A percentile compares a stretch with the other conserved stretches of the same genome.
These are phyloP conservation scores for Euphorbia corollata DNA, from an alignment of 441 rosid genomes.

Conservation along the genomic window DNA sequence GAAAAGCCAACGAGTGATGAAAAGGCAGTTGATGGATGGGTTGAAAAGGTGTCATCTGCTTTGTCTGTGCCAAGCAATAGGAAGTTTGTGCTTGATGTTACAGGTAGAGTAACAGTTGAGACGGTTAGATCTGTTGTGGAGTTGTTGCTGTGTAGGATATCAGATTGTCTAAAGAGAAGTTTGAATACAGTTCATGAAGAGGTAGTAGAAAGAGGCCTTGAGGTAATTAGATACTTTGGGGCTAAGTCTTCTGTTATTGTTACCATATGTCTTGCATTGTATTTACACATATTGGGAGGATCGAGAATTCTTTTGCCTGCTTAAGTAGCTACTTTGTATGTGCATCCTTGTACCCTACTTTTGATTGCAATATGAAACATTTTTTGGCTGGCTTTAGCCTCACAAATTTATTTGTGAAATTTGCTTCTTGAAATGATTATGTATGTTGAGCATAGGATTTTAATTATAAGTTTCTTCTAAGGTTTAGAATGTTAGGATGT, in stretches of 20 bases:
- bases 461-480: not conserved
- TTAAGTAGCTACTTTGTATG: slow-evolving; percentile 25
- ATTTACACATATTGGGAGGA: slow-evolving; percentile 53
- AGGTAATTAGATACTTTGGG: slow-evolving; percentile 53
- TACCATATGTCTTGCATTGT: slow-evolving; percentile 67
- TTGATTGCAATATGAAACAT: slow-evolving; percentile 16
- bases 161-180: slow-evolving; percentile 48
- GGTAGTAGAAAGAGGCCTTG: slow-evolving; percentile 53
- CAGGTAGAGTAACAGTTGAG: slow-evolving; percentile 81
- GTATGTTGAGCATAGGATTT: not conserved
- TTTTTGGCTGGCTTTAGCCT: slow-evolving; percentile 11
- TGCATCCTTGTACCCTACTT: slow-evolving; percentile 15
- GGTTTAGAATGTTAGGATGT: not conserved
- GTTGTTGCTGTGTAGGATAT: slow-evolving; percentile 50
- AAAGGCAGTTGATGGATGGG: slow-evolving; percentile 45
- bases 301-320: slow-evolving; percentile 43
- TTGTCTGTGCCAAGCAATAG: slow-evolving; percentile 68
- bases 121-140: slow-evolving; percentile 55
- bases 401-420: slow-evolving; percentile 7
- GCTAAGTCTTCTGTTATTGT: slow-evolving; percentile 65
- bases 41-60: slow-evolving; percentile 44
- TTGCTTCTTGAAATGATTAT: not conserved
- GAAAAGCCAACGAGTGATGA: slow-evolving; percentile 13
- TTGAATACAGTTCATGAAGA: slow-evolving; percentile 39
- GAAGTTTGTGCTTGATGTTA: slow-evolving; percentile 78